Evolutionary conservation across 1,284 basidiomycete genomes (phyloP).

Genomic region (Cryptococcus sp.): DNA sequence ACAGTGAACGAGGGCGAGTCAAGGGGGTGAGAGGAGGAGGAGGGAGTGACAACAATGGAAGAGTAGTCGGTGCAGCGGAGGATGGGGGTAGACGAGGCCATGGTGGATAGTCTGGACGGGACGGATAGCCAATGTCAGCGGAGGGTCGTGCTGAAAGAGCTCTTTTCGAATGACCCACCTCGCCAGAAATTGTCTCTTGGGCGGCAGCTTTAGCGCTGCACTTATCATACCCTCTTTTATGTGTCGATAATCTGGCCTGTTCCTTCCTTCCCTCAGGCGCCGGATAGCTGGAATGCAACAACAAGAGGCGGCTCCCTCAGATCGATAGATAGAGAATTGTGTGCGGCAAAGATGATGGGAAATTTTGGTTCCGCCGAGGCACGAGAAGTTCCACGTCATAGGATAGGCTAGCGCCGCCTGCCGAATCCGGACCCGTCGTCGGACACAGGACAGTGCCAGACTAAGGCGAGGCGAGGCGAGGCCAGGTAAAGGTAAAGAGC

Average conservation of each 20-base stretch:
- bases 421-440: not conserved
- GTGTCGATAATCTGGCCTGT: not conserved
- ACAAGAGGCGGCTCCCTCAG: not conserved
- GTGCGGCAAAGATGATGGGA: not conserved
- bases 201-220: not conserved
- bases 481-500: not conserved
- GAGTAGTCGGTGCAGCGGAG: conserved; percentile 22
- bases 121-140: not conserved
- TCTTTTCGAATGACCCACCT: not conserved
- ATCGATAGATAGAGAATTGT: not conserved
- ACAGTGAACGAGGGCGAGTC: conserved; percentile 35
- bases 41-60: conserved; percentile 19
- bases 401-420: no score
- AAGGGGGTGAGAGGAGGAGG: conserved; percentile 26
- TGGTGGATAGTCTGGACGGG: conserved; percentile 6
- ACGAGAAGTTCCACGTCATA: conserved; percentile 1
- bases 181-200: not conserved
- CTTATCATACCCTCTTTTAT: conserved; percentile 3
- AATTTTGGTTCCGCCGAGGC: conserved; percentile 15
- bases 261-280: not conserved
- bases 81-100: conserved; percentile 27
- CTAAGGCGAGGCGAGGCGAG: not conserved
- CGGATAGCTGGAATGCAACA: not conserved
- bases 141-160: not conserved
- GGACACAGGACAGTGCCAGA: not conserved